Conservation (phyloP, 805 yeast genomes). For the Barnettozyma sucrosica region DNA sequence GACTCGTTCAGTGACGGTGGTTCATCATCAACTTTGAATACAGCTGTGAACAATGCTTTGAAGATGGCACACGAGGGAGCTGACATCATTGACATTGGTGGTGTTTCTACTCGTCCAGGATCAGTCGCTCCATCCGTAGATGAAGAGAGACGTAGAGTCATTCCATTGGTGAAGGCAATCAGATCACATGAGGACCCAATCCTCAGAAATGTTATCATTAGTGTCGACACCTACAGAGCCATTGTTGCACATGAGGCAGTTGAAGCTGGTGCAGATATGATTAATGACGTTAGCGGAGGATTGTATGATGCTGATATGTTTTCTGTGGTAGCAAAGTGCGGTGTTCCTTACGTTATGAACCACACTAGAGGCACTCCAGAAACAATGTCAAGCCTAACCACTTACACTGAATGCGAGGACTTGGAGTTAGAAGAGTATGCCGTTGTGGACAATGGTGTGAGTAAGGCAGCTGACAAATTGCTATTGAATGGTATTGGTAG, state of each 20-base stretch:
- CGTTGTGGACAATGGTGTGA: constrained; percentile 21
- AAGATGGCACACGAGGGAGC: constrained; percentile 55
- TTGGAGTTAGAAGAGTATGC: constrained; percentile 34
- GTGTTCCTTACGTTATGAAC: constrained; percentile 73
- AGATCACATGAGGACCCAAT: constrained; percentile 36
- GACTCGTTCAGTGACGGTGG: constrained; percentile 97
- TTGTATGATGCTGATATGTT: constrained; percentile 61
- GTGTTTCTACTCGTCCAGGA: constrained; percentile 90
- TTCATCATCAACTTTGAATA: constrained; percentile 30
- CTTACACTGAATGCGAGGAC: constrained; percentile 40
- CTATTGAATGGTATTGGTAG: constrained; percentile 53
- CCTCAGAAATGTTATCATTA: constrained; percentile 45
- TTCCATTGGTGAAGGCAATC: constrained; percentile 62
- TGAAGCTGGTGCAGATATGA: constrained; percentile 77
- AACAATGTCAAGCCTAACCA: constrained; percentile 59
- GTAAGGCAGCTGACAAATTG: constrained; percentile 19
- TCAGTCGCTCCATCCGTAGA: constrained; percentile 51
- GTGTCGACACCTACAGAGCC: constrained; percentile 85
- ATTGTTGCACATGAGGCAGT: constrained; percentile 67
- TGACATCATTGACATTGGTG: constrained; percentile 86
- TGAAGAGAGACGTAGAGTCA: constrained; percentile 67
- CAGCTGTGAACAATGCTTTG: constrained; percentile 41
- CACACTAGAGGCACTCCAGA: constrained; percentile 82
- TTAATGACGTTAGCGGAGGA: constrained; percentile 89
- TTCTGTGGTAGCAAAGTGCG: constrained; percentile 57